Conservation (phyloP, 2,329 filamentous ascomycete species). For the Lasiodiplodia citricola region DNA sequence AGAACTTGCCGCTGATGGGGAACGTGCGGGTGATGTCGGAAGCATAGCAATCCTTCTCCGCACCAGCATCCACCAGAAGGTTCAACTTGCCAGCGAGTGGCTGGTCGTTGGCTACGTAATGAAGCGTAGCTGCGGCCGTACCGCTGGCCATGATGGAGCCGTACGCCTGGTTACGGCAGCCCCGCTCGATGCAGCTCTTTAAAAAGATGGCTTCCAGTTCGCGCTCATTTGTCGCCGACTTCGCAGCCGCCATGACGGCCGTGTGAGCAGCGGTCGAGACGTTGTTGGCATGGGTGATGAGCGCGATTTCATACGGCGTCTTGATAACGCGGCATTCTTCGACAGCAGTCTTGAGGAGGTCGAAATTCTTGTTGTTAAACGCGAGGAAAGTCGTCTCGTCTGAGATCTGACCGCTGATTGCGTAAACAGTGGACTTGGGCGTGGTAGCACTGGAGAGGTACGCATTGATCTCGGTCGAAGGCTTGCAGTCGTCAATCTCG, state of each 20-base stretch:
- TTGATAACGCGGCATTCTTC: constrained; percentile 83
- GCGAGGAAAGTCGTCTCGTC: constrained; percentile 72
- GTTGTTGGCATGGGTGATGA: constrained; percentile 80
- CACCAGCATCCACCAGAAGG: constrained; percentile 83
- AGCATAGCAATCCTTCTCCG: constrained; percentile 56
- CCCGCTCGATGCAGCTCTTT: constrained; percentile 74
- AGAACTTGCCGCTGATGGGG: constrained; percentile 69
- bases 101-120: constrained; percentile 63
- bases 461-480: constrained; percentile 76
- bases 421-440: constrained; percentile 65
- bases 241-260: constrained; percentile 68
- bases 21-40: constrained; percentile 81
- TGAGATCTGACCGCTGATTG: constrained; percentile 79
- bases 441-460: constrained; percentile 63
- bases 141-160: constrained; percentile 84
- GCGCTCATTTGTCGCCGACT: constrained; percentile 73
- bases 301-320: constrained; percentile 80
- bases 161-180: constrained; percentile 84
- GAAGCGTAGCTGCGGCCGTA: constrained; percentile 76
- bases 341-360: constrained; percentile 67
- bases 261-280: constrained; percentile 80
- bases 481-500: constrained; percentile 71
- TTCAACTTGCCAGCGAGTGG: constrained; percentile 71
- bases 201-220: constrained; percentile 85
- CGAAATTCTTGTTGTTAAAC: constrained; percentile 68